These are phyloP conservation scores for Chaetomium fimeti DNA, from an alignment of 495 filamentous ascomycete genomes.

Conservation along the genomic window DNA sequence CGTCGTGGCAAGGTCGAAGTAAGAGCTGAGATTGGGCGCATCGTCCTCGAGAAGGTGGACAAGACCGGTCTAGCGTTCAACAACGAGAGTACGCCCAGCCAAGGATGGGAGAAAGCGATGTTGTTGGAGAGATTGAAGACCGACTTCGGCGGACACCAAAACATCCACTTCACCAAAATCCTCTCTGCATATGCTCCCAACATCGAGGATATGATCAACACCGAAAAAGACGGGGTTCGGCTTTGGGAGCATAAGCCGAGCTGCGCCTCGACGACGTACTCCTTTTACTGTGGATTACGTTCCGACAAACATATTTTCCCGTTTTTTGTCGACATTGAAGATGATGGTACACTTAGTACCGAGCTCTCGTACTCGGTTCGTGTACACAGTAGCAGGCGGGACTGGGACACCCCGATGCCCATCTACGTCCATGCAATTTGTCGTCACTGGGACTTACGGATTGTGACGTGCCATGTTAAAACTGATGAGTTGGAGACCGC, in stretches of 20 bases:
- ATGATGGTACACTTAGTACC: constrained; percentile 41
- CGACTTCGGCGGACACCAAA: constrained; percentile 12
- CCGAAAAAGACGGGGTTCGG: constrained; percentile 23
- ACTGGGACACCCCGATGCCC: background rate
- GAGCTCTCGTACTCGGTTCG: constrained; percentile 33
- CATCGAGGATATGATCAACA: constrained; percentile 36
- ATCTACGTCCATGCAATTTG: constrained; percentile 45
- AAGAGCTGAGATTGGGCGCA: constrained; percentile 46
- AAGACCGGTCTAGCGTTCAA: constrained; percentile 27
- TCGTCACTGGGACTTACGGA: constrained; percentile 46
- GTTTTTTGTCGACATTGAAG: constrained; percentile 51
- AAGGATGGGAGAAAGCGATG: constrained; percentile 25
- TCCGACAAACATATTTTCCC: background rate
- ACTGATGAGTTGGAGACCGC: constrained; percentile 22
- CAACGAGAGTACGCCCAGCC: constrained; percentile 2
- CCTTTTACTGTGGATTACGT: constrained; percentile 47
- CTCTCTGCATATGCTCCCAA: constrained; percentile 41
- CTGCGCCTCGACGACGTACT: constrained; percentile 46
- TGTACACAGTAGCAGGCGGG: background rate
- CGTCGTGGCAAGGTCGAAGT: constrained; percentile 38
- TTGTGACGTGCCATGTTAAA: constrained; percentile 30
- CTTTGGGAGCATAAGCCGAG: constrained; percentile 24
- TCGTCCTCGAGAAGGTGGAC: constrained; percentile 33
- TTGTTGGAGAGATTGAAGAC: constrained; percentile 30
- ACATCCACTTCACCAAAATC: constrained; percentile 44